Base-by-base conservation (phyloP, 2,329 filamentous ascomycete species). In the Alternaria triticina region DNA sequence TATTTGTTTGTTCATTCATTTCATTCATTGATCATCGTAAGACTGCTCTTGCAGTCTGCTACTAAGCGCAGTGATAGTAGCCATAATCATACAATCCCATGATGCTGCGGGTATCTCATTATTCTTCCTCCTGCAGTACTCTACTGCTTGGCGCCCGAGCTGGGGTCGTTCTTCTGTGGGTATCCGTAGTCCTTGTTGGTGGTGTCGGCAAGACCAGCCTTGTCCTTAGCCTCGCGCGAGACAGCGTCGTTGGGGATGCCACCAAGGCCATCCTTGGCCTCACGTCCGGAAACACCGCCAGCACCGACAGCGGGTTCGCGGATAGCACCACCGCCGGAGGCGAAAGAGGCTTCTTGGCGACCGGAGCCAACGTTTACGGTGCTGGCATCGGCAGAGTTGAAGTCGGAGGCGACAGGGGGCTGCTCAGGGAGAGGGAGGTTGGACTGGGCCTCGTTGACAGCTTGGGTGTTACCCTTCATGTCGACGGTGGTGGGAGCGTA, bases 401-500 rank as follows among this genome's bases (percentile, higher is more conserved):
- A 94, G 84, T 96, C 92, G 6, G 91, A 91, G n/a, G 88, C 82
- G n/a, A 81, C 83, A 1, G 91, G 91, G 22, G 92, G 92, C 69
- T 94, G 85, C 3, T 95, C 91, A 17, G 92, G 93, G 54, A 94
- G 87, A 55, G 91, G 91, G 30, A 96, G 89, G 81, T 93, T 93
- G 79, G 89, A 82, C 82, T 90, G 86, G 74, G 85, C 85, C 79
- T 91, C 82, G 56, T 89, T 87, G 76, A 94, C 90, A 79, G 90
- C 83, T 59, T 90, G 49, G 25, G 66, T 27, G 54, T 76, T 73
- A 58, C 70, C 73, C 55, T 74, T 65, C 71, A 76, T 74, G 66
- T 72, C 72, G 59, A 51, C 49, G 51, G 57, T 56, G 46, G 70
- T 72, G 22, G 64, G 60, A 40, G 67, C 44, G 30, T 73, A 69